Evolutionary conservation across 805 yeast species (phyloP), one percentile per base, ranked within the genome.

Genomic region (Monosporozyma yasuniensis): DNA sequence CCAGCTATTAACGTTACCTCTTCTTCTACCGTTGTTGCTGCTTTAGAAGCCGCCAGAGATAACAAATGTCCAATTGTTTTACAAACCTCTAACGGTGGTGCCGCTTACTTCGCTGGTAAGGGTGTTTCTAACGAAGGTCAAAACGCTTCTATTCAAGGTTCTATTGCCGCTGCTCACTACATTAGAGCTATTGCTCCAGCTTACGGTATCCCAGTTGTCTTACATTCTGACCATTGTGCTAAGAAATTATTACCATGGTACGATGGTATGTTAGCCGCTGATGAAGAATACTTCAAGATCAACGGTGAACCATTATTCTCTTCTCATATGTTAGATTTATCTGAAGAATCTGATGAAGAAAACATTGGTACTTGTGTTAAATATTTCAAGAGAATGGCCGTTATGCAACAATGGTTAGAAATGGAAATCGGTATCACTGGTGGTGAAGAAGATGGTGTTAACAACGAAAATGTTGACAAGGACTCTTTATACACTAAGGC

Each of bases 381-480:
- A 76, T 93, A 93, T 83, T 91, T 93, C 77, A 78, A 78, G 72
- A 87, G 96, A 76, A 88, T 87, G 83, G 75, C 95, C 72, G 88
- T 86, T 77, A 78, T 91, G 81, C 78, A 81, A 76, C 98, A 91
- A 79, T 93, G 93, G 93, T 82, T 93, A 71, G 99, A 93, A 81
- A 93, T 93, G 99, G 99, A 93, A 80, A 93, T 93, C 71, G 99
- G 99, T 83, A 93, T 93, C 83, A 93, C 99, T 72, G 99, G 99
- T 77, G 99, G 99, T 84, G 99, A 93, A 80, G 99, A 93, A 78
- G 99, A 93, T 71, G 99, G 99, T 83, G 99, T 93, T 67, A 93
- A 93, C 84, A 93, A 93, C 82, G 95, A 91, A 75, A 79, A 81
- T 72, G 96, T 87, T 60, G 80, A 81, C 69, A 84, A 85, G 76